Evolutionary conservation across 2,329 filamentous ascomycete species (phyloP).

Genomic region (Aspergillus niger): DNA sequence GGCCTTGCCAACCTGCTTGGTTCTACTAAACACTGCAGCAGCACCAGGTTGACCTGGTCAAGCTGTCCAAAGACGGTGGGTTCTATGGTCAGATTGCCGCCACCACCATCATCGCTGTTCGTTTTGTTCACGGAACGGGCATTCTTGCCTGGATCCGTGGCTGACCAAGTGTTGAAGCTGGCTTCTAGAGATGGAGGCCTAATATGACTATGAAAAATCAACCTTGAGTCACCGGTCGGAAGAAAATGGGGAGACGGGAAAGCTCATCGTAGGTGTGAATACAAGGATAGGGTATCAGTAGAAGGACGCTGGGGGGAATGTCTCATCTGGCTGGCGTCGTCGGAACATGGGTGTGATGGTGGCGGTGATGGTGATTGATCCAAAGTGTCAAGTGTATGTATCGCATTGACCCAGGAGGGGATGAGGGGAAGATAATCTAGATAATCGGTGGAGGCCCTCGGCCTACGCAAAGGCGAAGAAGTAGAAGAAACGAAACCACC

Average conservation of each 20-base stretch:
- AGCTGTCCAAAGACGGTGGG: not conserved
- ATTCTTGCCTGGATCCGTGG: not conserved
- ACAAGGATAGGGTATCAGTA: not conserved
- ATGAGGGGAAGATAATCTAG: not conserved
- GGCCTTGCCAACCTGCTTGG: conserved; percentile 13
- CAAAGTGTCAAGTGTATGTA: not conserved
- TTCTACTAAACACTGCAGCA: conserved; percentile 13
- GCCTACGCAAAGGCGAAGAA: not conserved
- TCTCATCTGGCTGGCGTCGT: conserved; percentile 1
- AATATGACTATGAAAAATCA: not conserved
- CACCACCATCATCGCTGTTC: conserved; percentile 8
- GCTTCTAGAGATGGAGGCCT: not conserved
- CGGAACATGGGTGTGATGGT: not conserved
- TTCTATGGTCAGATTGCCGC: conserved; percentile 12
- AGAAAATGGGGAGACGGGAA: not conserved
- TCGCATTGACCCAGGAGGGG: not conserved
- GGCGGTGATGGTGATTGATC: not conserved
- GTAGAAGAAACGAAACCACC: not conserved
- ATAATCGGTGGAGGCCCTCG: not conserved
- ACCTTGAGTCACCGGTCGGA: not conserved
- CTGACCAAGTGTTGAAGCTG: conserved; percentile 4
- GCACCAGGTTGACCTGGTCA: conserved; percentile 9
- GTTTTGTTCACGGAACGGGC: not conserved
- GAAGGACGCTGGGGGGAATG: not conserved
- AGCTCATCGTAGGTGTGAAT: not conserved